Evolutionary conservation across 208 protist species (phyloP).

Genomic region (Trypanosoma avium): DNA sequence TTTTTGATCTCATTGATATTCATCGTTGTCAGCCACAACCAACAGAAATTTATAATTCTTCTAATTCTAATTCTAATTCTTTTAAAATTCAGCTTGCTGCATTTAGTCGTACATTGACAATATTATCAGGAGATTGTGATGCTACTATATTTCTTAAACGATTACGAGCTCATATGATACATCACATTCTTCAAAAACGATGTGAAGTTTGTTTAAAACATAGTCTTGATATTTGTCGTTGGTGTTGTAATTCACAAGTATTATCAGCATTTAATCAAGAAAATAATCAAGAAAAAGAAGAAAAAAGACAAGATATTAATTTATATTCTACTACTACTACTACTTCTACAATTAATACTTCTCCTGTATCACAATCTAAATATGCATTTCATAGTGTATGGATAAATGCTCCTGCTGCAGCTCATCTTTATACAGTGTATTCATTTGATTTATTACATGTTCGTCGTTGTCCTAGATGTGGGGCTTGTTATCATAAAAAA

Average conservation of each 20-base stretch:
- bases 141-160: constrained; percentile 21
- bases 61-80: too few relatives aligned
- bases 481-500: constrained; percentile 29
- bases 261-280: constrained; percentile 3
- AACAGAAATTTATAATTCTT: too few relatives aligned
- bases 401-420: not conserved
- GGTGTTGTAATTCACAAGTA: constrained; percentile 26
- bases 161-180: constrained; percentile 22
- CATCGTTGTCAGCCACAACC: constrained; percentile 17
- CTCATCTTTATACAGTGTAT: constrained; percentile 13
- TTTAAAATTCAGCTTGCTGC: too few relatives aligned
- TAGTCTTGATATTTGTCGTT: constrained; percentile 35
- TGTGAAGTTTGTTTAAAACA: constrained; percentile 28
- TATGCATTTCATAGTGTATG: not conserved
- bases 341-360: not conserved
- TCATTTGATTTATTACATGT: constrained; percentile 33
- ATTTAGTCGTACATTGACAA: not conserved
- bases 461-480: constrained; percentile 26
- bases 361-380: not conserved
- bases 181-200: constrained; percentile 20
- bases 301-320: not conserved
- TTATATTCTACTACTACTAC: not conserved
- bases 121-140: constrained; percentile 4
- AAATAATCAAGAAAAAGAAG: not conserved
- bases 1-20: constrained; percentile 37